Evolutionary conservation across 768 basidiomycete genomes (phyloP).

Genomic region (Sporobolomyces roseus): DNA sequence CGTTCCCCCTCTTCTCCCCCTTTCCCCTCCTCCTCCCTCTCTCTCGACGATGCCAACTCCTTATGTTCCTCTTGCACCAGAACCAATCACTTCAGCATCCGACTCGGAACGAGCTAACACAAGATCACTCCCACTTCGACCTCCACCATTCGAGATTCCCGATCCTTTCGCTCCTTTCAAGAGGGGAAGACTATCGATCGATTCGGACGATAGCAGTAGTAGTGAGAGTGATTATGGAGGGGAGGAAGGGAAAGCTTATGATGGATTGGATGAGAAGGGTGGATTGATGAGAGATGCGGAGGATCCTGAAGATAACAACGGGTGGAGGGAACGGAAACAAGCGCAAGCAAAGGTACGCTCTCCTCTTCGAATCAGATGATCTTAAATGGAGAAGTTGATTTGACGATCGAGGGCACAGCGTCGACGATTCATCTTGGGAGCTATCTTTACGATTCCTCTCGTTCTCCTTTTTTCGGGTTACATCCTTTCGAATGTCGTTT

Average conservation of each 20-base stretch:
- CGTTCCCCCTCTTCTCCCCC: conserved; percentile 14
- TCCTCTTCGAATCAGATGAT: not conserved
- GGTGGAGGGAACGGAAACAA: not conserved
- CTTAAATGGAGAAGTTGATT: not conserved
- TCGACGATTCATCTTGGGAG: conserved; percentile 11
- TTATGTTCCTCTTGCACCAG: not conserved
- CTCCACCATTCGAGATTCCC: conserved; percentile 1
- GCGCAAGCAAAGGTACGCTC: not conserved
- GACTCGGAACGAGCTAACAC: not conserved
- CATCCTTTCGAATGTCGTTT: not conserved
- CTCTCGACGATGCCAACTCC: not conserved
- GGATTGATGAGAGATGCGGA: not conserved
- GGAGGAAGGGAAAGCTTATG: not conserved
- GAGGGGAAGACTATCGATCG: not conserved
- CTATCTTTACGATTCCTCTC: conserved; percentile 11
- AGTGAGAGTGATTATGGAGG: not conserved
- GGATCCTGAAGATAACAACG: not conserved
- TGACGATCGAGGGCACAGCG: not conserved
- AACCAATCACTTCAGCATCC: not conserved
- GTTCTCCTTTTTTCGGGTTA: conserved; percentile 4
- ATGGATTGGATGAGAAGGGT: not conserved
- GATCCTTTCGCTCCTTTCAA: conserved; percentile 5
- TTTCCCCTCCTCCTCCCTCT: not conserved
- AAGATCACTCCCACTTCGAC: not conserved
- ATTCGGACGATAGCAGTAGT: conserved; percentile 1